Evolutionary conservation across 306 rosid genomes (phyloP), one percentile per base, ranked within the genome.

Genomic region (Erythrophleum fordii): DNA sequence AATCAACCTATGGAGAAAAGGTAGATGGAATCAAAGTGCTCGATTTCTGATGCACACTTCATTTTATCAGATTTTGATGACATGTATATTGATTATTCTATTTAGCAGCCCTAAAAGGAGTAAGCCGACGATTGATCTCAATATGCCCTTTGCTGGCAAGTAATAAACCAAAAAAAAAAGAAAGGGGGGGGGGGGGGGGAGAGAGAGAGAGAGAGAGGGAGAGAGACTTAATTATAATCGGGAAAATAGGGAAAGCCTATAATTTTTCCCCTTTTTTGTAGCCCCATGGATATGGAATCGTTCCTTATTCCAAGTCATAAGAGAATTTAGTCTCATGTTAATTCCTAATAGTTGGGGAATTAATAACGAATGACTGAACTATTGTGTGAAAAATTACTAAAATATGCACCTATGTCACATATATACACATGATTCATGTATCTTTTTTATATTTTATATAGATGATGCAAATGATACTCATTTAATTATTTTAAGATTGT

Each of bases 31-130:
- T 45, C 65, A 78, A 20, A 44, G 75, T 60, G 77, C 26, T 61
- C 34, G 77, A 73, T 29, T 35, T 55, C 23, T 67, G 64, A 68
- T 5, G 52, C 71, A 52, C 26, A 70, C 28, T 70, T 75, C 26
- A 11, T 12, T 69, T 29, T 29, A 59, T 42, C 76, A 80, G 82
- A 75, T 64, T 37, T 66, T 79, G 79, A 82, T 85, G 82, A 81
- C 77, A 55, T 78, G 58, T 22, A 37, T 55, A 22, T 11, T 22
- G 11, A 20, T 52, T 56, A 52, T 34, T 77, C 10, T 77, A 67
- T 67, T 53, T 39, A 68, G 81, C 81, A 67, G 81, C 82, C 73
- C 25, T 11, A 25, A 52, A 45, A 55, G 80, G 56, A 73, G 46
- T 45, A 51, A 58, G 52, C 81, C 51, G 55, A 66, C 81, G 16